Evolutionary conservation across 306 rosid genomes (phyloP).

Genomic region (Leucaena leucocephala): DNA sequence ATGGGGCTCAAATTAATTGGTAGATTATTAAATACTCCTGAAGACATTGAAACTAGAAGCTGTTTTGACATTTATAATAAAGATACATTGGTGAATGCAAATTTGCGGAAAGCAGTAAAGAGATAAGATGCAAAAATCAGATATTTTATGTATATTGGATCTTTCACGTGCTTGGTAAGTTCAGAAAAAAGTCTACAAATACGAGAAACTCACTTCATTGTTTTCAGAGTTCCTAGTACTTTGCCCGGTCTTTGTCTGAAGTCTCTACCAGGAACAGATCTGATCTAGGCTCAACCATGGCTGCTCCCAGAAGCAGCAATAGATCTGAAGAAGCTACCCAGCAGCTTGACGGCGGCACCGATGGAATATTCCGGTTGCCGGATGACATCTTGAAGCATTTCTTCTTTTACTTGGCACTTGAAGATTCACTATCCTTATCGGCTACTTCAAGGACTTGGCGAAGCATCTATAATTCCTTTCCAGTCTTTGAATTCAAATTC

Average conservation of each 20-base stretch:
- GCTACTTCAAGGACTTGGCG: constrained; percentile 7
- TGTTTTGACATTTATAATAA: neutral
- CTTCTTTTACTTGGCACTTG: neutral
- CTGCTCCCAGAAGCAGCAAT: neutral
- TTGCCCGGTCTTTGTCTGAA: neutral
- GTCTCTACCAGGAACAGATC: too few relatives aligned
- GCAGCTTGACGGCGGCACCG: neutral
- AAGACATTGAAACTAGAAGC: neutral
- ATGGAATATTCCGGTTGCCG: constrained; percentile 4
- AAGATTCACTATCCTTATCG: neutral
- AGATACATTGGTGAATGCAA: neutral
- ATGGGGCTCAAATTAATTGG: neutral
- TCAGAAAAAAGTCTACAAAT: neutral
- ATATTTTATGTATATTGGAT: neutral
- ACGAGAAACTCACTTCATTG: neutral
- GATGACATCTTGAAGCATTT: neutral
- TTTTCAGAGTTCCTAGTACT: neutral
- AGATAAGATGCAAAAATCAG: neutral
- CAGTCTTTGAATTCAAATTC: neutral
- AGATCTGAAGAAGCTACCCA: too few relatives aligned
- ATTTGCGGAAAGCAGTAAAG: neutral
- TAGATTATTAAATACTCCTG: neutral
- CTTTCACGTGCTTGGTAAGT: neutral
- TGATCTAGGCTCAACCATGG: neutral
- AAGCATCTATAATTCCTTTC: neutral